Conservation (phyloP, 2,329 filamentous ascomycete genomes). For the Mariannaea sp. region DNA sequence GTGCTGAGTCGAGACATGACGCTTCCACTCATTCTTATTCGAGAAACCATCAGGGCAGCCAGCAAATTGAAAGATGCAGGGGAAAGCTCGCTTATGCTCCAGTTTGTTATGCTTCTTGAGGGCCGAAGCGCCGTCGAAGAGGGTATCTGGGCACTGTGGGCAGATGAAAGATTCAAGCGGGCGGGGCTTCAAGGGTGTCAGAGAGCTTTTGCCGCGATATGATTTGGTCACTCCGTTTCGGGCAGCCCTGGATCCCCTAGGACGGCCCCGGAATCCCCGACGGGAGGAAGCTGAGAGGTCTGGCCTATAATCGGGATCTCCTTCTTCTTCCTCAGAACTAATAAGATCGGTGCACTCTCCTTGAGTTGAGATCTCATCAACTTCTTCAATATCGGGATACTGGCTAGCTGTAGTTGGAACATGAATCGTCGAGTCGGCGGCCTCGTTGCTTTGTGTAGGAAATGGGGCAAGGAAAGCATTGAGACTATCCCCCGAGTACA, state of each 20-base stretch:
- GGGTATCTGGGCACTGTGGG: slow-evolving; percentile 20
- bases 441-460: neutral
- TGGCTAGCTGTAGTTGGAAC: neutral
- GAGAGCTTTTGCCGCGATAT: slow-evolving; percentile 12
- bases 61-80: slow-evolving; percentile 79
- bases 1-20: slow-evolving; percentile 82
- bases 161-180: slow-evolving; percentile 16
- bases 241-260: neutral
- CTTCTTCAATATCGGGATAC: slow-evolving; percentile 23
- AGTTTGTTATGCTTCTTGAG: slow-evolving; percentile 57
- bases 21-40: slow-evolving; percentile 94
- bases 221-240: slow-evolving; percentile 20
- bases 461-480: neutral
- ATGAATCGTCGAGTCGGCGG: neutral
- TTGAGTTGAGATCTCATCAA: neutral
- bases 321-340: neutral
- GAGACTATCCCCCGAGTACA: slow-evolving; percentile 9
- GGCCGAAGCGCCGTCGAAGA: slow-evolving; percentile 51
- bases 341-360: neutral
- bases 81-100: slow-evolving; percentile 66
- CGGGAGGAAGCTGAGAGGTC: slow-evolving; percentile 4
- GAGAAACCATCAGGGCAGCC: slow-evolving; percentile 75
- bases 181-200: slow-evolving; percentile 2
- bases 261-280: neutral
- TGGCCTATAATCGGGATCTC: slow-evolving; percentile 15